Evolutionary conservation across 2,329 filamentous ascomycete genomes (phyloP).

Genomic region (Capronia americana): DNA sequence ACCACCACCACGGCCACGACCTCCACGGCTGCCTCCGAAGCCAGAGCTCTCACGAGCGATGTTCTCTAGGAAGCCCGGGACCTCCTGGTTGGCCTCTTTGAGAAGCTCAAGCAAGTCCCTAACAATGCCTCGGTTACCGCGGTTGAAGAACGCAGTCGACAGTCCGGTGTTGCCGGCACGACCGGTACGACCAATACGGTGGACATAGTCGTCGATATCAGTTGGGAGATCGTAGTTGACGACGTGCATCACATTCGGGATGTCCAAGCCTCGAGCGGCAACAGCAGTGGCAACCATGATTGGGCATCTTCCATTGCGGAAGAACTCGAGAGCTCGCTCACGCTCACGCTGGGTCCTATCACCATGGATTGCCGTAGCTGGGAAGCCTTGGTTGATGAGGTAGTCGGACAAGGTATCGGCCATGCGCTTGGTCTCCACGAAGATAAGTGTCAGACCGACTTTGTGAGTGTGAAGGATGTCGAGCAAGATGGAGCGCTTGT

Average conservation of each 20-base stretch:
- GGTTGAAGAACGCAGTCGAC: slow-evolving; percentile 99
- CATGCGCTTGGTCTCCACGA: slow-evolving; percentile 99
- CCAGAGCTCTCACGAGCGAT: slow-evolving; percentile 91
- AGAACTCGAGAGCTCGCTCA: slow-evolving; percentile 96
- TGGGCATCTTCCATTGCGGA: slow-evolving; percentile 93
- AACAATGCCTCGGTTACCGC: slow-evolving; percentile 96
- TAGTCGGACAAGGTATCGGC: slow-evolving; percentile 97
- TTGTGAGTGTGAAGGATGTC: slow-evolving; percentile 97
- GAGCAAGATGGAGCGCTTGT: slow-evolving; percentile 97
- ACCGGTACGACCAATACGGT: slow-evolving; percentile 99
- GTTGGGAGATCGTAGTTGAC: slow-evolving; percentile 99
- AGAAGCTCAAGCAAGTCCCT: slow-evolving; percentile 95
- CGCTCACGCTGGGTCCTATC: slow-evolving; percentile 98
- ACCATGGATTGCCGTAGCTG: slow-evolving; percentile 96
- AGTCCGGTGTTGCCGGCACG: slow-evolving; percentile 99
- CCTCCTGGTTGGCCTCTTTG: slow-evolving; percentile 98
- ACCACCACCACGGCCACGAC: slow-evolving; percentile 74
- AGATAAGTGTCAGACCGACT: slow-evolving; percentile 89
- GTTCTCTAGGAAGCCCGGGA: slow-evolving; percentile 92
- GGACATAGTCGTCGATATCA: slow-evolving; percentile 98
- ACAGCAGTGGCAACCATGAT: slow-evolving; percentile 97
- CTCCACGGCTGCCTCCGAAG: slow-evolving; percentile 73
- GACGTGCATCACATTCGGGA: slow-evolving; percentile 95
- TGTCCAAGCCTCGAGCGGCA: slow-evolving; percentile 84
- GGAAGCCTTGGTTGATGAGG: slow-evolving; percentile 98